A percentile compares a stretch with the other conserved stretches of the same genome.
Evolutionary conservation across 2,329 filamentous ascomycete species (phyloP).

Genomic region (Stagonosporopsis rhizophila): DNA sequence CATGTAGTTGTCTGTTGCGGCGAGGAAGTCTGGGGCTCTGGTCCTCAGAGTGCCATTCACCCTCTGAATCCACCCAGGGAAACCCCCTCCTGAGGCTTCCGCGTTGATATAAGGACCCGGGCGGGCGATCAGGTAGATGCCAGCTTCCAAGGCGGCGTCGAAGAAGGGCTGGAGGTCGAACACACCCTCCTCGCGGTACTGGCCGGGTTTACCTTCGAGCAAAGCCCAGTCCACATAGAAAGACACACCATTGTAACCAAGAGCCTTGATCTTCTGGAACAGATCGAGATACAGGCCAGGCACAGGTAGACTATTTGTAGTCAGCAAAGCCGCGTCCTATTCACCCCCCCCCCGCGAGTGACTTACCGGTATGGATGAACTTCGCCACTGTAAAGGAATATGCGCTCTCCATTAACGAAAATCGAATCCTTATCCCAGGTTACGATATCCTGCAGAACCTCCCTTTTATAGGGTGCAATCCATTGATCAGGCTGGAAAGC

Average conservation of each 20-base stretch:
- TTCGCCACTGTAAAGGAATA: conserved; percentile 76
- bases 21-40: conserved; percentile 65
- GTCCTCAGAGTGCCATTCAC: conserved; percentile 71
- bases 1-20: conserved; percentile 72
- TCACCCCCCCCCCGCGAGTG: too few relatives aligned
- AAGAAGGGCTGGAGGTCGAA: conserved; percentile 79
- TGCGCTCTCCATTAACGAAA: conserved; percentile 71
- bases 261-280: conserved; percentile 81
- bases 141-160: conserved; percentile 73
- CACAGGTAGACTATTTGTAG: conserved; percentile 61
- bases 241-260: conserved; percentile 80
- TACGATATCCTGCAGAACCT: conserved; percentile 63
- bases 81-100: conserved; percentile 77
- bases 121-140: conserved; percentile 75
- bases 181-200: conserved; percentile 73
- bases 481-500: conserved; percentile 59
- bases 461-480: conserved; percentile 59
- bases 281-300: conserved; percentile 72
- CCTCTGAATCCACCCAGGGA: conserved; percentile 79
- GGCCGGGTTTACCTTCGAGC: conserved; percentile 74
- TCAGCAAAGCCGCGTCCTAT: background rate
- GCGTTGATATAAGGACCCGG: conserved; percentile 82
- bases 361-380: conserved; percentile 48
- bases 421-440: conserved; percentile 78
- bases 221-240: conserved; percentile 84